Base-by-base conservation (phyloP, 345 rosid species). In the Ceriops decandra region DNA sequence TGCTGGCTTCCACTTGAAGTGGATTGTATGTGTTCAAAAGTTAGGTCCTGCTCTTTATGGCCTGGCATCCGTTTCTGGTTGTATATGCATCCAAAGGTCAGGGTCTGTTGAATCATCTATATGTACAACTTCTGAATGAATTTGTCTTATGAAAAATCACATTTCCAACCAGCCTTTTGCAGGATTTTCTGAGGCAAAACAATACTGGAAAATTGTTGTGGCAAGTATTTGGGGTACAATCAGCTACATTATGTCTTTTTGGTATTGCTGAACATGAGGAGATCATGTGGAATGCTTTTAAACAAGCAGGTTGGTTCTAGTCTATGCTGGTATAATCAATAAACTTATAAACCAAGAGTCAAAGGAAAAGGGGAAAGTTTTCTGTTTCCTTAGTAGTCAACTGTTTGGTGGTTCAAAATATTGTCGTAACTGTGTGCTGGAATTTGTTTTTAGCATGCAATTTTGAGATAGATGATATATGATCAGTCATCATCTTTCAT, bases 1-100 rank as follows among this genome's bases (percentile, higher is more conserved):
- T 91, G 99, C 72, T 95, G 99, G 96, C 96, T 95, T 84, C 86
- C 98, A 67, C 60, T 79, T 83, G 76, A 77, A 68, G 96, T 88
- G 73, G 99, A 95, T 77, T 95, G 98, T 54, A 95, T 88, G 98
- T 88, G 99, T 72, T 83, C 85, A 28, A 80, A 80, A 73, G 71
- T 95, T 52, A 80, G 79, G 82, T 84, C 84, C 20, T 84, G 79
- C 56, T 62, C 81, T 60, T 73, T 95, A 20, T 88, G 93, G 96
- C 76, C 74, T 67, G 86, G 84, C 63, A 79, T 95, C 32, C 87
- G 84, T 9, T 90, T 91, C 79, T 95, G 99, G 99, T 64, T 95
- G 64, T 95, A 95, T 71, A 91, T 95, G 99, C 99, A 91, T 82
- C 99, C 99, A 53, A 91, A 91, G 96, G 99, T 91, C 72, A 31